Evolutionary conservation across 331 rosid genomes (phyloP), one percentile per base, ranked within the genome.

Genomic region (Dryas integrifolia): DNA sequence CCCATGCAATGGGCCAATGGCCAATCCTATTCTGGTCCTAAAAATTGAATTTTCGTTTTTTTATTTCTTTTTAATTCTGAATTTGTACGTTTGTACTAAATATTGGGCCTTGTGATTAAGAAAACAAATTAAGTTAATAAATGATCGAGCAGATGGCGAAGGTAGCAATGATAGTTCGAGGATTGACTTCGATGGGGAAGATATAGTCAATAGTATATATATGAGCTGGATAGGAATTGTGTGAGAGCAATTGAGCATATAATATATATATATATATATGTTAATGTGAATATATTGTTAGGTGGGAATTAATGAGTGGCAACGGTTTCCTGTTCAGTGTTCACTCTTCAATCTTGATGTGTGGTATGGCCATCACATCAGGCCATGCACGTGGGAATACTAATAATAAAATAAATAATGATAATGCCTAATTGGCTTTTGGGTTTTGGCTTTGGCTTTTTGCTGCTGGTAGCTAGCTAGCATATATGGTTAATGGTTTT

Each of bases 241-340:
- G 52, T 21, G 46, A 35, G 65, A 7, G n/a, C 8, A 16, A 38
- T 35, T 35, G 43, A 11, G 60, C 21, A 3, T 18, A 30, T 30
- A 30, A 30, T 24, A 30, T 48, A 21, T 24, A 57, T 9, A 30
- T 24, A 30, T 48, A 21, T 24, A 57, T 9, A 12, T 35, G 18
- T 2, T 21, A 26, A 70, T 41, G 53, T 70, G 52, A 56, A 43
- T 30, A 30, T 30, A 30, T 30, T 30, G 48, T 70, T 43, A 0
- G 55, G 66, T 56, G 74, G 74, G 26, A 40, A 64, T 13, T 40
- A 69, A 56, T 56, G 65, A 46, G 44, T 24, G 65, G 55, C 75
- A 21, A 10, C 16, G 65, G 74, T 70, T 58, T 67, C 5, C 43
- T 18, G 74, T 40, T 55, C 65, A 55, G 43, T 9, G 53, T 55